Percentiles rank a stretch among this genome's conserved stretches.
phyloP scores from a whole-genome alignment of 2,329 filamentous ascomycete genomes.

The Pyrenophora graminea region DNA sequence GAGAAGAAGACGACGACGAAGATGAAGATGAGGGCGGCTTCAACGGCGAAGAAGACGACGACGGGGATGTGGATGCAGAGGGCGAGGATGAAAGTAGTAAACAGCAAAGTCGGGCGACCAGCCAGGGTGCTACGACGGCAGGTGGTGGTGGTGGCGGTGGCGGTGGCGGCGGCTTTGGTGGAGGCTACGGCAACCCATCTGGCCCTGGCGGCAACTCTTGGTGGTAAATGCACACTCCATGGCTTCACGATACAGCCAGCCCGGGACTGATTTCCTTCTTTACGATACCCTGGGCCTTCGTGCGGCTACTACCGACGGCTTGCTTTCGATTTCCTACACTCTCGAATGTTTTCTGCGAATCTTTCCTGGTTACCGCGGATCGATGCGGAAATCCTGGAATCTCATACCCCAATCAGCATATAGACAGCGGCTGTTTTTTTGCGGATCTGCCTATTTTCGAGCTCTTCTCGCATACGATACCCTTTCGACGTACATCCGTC shows the following conservation, averaged over 20 bases:
- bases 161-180: slow-evolving; percentile 51
- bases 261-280: slow-evolving; percentile 30
- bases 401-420: slow-evolving; percentile 56
- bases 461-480: slow-evolving; percentile 47
- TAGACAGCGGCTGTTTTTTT: slow-evolving; percentile 56
- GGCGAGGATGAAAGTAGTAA: slow-evolving; percentile 41
- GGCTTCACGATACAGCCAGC: slow-evolving; percentile 33
- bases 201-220: slow-evolving; percentile 68
- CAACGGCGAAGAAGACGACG: slow-evolving; percentile 42
- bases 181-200: slow-evolving; percentile 71
- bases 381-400: slow-evolving; percentile 48
- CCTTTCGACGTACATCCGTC: slow-evolving; percentile 42
- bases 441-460: slow-evolving; percentile 48
- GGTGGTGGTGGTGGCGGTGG: slow-evolving; percentile 21
- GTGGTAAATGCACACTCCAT: slow-evolving; percentile 57
- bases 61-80: slow-evolving; percentile 34
- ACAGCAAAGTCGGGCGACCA: slow-evolving; percentile 36
- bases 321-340: slow-evolving; percentile 33
- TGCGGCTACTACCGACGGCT: slow-evolving; percentile 21
- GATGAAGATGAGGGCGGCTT: slow-evolving; percentile 17
- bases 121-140: slow-evolving; percentile 16
- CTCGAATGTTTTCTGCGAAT: slow-evolving; percentile 41
- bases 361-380: slow-evolving; percentile 41
- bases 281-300: slow-evolving; percentile 30
- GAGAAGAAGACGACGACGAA: slow-evolving; percentile 24